A percentile compares a stretch with the other conserved stretches of the same genome.
Conservation (phyloP, 441 rosid genomes). For the Erysimum cheiri region DNA sequence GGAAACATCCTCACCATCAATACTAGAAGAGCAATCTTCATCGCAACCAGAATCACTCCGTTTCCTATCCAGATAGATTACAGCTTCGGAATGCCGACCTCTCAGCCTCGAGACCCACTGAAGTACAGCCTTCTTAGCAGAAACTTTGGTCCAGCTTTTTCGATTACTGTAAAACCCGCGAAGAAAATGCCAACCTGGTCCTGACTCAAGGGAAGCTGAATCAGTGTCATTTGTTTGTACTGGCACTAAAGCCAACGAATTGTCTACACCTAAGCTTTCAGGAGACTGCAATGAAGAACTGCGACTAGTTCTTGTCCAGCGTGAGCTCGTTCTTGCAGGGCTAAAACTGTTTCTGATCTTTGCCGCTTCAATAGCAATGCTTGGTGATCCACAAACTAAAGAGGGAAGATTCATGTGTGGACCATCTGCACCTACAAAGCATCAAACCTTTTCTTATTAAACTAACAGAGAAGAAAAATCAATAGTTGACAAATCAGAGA, state of each 20-base stretch:
- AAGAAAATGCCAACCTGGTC: conserved; percentile 70
- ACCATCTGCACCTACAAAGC: conserved; percentile 42
- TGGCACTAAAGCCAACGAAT: conserved; percentile 64
- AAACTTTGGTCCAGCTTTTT: conserved; percentile 47
- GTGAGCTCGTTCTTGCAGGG: conserved; percentile 43
- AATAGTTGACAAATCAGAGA: background rate
- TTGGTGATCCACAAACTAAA: conserved; percentile 44
- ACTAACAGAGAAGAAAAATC: background rate
- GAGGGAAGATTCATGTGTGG: conserved; percentile 39
- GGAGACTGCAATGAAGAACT: conserved; percentile 33
- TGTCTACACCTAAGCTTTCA: conserved; percentile 47
- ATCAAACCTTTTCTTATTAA: conserved; percentile 14
- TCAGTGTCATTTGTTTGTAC: conserved; percentile 45
- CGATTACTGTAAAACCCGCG: conserved; percentile 51
- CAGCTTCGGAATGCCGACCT: conserved; percentile 57
- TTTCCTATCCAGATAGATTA: conserved; percentile 70
- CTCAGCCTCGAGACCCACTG: conserved; percentile 58
- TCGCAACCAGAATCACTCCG: conserved; percentile 43
- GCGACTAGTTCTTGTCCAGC: conserved; percentile 45
- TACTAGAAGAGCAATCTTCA: conserved; percentile 46
- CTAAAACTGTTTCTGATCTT: conserved; percentile 48
- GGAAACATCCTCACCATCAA: conserved; percentile 61
- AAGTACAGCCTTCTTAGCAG: conserved; percentile 53
- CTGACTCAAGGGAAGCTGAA: conserved; percentile 47
- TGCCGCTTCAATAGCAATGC: conserved; percentile 34